Base-by-base conservation (phyloP, 176 grass and related monocot genomes). In the Zoysia pacifica region DNA sequence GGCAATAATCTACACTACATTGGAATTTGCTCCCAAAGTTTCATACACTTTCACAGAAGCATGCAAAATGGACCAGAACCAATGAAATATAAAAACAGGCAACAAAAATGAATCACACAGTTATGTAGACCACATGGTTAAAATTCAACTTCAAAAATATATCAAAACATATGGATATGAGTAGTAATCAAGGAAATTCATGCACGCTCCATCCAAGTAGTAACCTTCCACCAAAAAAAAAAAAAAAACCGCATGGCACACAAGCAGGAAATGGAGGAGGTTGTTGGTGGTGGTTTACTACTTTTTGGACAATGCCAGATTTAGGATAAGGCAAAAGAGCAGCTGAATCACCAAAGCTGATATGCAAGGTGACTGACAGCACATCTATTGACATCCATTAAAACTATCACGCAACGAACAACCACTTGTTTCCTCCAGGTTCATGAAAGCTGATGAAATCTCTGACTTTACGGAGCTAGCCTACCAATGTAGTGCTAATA, bases 381-480 rank as follows among this genome's bases (percentile, higher is more conserved):
- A 12, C 44, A 16, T 72, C 87, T 58, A 85, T 59, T 40, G 38
- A 12, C 44, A 16, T 72, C 87, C 65, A 85, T 59, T 40, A 20
- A 77, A 89, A 36, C 38, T 66, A 75, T 11, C 47, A 53, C 65
- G 42, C 10, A 15, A 49, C 47, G 48, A 84, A 11, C 48, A 84
- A 84, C 14, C 65, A 65, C 18, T 65, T 35, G 2, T 63, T 65
- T 56, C 48, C 76, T 43, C 49, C 71, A 83, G 64, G 56, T 71
- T 76, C 71, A 72, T 41, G 46, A 65, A n/a, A 80, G 47, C 47
- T 76, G 40, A 1, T 16, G 58, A 66, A 48, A 6, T 28, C 9
- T 35, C 9, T 19, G 63, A 76, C 18, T 80, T 55, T 55, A 50
- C 3, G 42, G 48, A 47, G 76, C 48, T 53, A 70, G 70, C 48